These are phyloP conservation scores for Mycena sp. DNA, from an alignment of 1,284 basidiomycete genomes.

Conservation along the genomic window DNA sequence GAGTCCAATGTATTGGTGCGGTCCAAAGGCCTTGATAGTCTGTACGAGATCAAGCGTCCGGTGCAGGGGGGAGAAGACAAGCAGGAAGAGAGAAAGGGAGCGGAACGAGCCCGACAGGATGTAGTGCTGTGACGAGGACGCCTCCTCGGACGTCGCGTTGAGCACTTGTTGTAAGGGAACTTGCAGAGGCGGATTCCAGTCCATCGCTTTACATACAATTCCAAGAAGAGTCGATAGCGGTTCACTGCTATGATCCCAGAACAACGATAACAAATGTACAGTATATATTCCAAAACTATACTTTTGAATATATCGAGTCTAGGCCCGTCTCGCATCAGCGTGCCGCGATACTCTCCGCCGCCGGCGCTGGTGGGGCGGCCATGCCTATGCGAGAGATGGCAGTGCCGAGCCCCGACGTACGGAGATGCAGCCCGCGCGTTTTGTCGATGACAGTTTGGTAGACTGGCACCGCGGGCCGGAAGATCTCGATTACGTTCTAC, in stretches of 20 bases:
- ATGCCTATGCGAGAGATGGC: constrained; percentile 28
- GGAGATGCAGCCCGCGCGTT: constrained; percentile 90
- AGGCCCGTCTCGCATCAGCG: neutral
- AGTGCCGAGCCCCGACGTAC: constrained; percentile 56
- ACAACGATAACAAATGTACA: neutral
- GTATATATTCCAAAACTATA: constrained; percentile 21
- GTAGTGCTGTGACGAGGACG: constrained; percentile 35
- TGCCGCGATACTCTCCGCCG: constrained; percentile 6
- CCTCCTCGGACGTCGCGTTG: constrained; percentile 20
- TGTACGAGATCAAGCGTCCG: constrained; percentile 51
- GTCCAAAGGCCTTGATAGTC: constrained; percentile 53
- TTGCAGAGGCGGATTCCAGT: constrained; percentile 4
- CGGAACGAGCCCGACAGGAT: constrained; percentile 59
- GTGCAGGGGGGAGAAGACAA: constrained; percentile 54
- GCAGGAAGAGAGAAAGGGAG: constrained; percentile 56
- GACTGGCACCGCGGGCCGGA: constrained; percentile 88
- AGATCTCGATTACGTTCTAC: constrained; percentile 96
- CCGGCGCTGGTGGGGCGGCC: neutral
- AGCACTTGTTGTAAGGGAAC: constrained; percentile 3
- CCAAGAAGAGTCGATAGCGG: too few species aligned
- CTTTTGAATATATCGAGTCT: constrained; percentile 19
- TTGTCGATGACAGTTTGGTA: constrained; percentile 98
- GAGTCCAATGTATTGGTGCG: constrained; percentile 57
- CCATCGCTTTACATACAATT: too few species aligned
- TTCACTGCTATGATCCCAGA: too few species aligned